These are phyloP conservation scores for Termitomyces titanicus DNA, from an alignment of 768 basidiomycete genomes.

Conservation along the genomic window DNA sequence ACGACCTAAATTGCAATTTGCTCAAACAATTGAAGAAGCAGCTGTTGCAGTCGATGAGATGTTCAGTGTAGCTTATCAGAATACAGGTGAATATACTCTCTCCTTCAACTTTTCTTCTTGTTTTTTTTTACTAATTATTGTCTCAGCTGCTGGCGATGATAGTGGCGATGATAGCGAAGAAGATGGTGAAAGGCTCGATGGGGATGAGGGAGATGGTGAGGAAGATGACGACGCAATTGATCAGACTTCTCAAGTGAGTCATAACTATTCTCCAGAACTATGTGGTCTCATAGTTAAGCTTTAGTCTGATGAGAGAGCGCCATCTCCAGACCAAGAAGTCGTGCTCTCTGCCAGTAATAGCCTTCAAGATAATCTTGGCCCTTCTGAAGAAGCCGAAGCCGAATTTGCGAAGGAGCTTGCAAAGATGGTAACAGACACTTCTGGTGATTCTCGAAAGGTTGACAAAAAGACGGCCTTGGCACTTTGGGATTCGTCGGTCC, in stretches of 20 bases:
- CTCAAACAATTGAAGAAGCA: constrained; percentile 81
- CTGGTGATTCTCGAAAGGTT: constrained; percentile 76
- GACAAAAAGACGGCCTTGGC: constrained; percentile 86
- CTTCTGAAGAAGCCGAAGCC: constrained; percentile 84
- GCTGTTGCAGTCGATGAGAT: constrained; percentile 88
- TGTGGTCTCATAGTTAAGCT: neutral
- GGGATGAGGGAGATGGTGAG: constrained; percentile 49
- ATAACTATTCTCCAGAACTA: neutral
- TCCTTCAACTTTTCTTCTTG: neutral
- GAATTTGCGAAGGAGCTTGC: constrained; percentile 96
- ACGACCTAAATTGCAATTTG: constrained; percentile 72
- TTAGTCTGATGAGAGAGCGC: constrained; percentile 64
- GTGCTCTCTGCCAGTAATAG: constrained; percentile 56
- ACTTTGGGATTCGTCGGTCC: constrained; percentile 85
- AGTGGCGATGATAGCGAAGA: constrained; percentile 68
- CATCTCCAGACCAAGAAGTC: constrained; percentile 81
- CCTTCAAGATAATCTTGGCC: constrained; percentile 70
- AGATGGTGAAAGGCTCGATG: constrained; percentile 50
- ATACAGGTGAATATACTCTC: constrained; percentile 44
- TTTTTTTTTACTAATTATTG: constrained; percentile 1
- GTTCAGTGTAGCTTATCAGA: constrained; percentile 65
- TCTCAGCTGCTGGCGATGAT: constrained; percentile 36
- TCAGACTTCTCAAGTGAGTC: constrained; percentile 53
- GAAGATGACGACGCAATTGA: constrained; percentile 61
- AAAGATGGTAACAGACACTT: constrained; percentile 88